Evolutionary conservation across 2,329 filamentous ascomycete genomes (phyloP).

Genomic region (Nigrospora oryzae): DNA sequence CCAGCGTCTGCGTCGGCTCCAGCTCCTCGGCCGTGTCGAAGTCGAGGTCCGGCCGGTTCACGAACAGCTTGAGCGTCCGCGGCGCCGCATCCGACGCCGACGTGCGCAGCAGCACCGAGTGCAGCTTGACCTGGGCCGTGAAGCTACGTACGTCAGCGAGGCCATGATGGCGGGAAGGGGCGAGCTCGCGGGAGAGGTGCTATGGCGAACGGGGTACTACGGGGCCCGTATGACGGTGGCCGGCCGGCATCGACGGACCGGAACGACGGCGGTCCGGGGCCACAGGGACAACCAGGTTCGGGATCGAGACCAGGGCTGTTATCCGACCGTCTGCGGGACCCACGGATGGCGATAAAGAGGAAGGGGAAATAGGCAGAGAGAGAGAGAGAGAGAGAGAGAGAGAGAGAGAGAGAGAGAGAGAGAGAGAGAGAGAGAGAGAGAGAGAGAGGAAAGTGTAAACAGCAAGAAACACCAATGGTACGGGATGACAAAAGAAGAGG

Average conservation of each 20-base stretch:
- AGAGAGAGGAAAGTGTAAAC: not conserved
- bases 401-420: too few species aligned
- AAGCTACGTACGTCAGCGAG: conserved; percentile 47
- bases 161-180: too few species aligned
- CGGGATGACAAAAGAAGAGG: not conserved
- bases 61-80: conserved; percentile 74
- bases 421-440: not conserved
- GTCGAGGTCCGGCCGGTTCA: conserved; percentile 82
- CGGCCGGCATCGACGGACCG: too few species aligned
- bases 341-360: not conserved
- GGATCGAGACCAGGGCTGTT: too few species aligned
- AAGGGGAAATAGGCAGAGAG: too few species aligned
- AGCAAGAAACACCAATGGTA: not conserved
- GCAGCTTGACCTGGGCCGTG: conserved; percentile 86
- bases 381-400: not conserved
- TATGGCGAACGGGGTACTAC: too few species aligned
- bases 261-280: too few species aligned
- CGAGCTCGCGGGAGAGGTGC: too few species aligned
- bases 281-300: too few species aligned
- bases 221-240: too few species aligned
- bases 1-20: conserved; percentile 64
- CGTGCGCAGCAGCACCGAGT: conserved; percentile 79
- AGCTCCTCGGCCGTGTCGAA: conserved; percentile 68
- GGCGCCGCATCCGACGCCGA: conserved; percentile 65
- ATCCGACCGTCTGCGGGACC: too few species aligned